Conservation (phyloP, 352 stramenopile genomes). For the Phytophthora meadii region DNA sequence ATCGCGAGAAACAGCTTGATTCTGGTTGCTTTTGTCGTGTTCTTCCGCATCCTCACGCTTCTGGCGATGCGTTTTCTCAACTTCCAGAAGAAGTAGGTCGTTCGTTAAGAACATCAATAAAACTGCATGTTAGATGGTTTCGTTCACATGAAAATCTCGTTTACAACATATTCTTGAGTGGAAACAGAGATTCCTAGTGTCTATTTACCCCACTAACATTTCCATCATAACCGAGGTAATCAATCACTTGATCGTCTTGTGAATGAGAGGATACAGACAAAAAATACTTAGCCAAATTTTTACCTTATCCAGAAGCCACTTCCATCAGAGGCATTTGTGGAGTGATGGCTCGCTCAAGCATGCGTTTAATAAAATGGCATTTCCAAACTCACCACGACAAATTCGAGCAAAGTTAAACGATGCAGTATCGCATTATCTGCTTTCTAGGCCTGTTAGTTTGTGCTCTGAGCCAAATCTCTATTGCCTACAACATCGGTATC, state of each 20-base stretch:
- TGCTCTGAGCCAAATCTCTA: slow-evolving; percentile 1
- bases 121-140: too few relatives aligned
- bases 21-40: not conserved
- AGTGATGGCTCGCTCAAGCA: not conserved
- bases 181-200: too few relatives aligned
- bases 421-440: not conserved
- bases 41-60: slow-evolving; percentile 6
- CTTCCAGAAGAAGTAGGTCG: slow-evolving; percentile 19
- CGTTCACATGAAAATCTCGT: too few relatives aligned
- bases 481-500: slow-evolving; percentile 53
- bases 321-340: not conserved
- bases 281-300: too few relatives aligned
- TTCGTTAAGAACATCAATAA: not conserved
- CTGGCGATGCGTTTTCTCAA: slow-evolving; percentile 25
- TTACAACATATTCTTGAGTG: too few relatives aligned
- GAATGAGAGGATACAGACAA: too few relatives aligned
- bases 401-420: not conserved
- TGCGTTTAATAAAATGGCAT: not conserved
- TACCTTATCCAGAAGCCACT: not conserved
- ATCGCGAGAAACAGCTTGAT: slow-evolving; percentile 19
- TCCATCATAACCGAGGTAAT: too few relatives aligned
- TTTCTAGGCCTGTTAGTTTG: not conserved
- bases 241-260: too few relatives aligned
- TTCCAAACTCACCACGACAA: not conserved
- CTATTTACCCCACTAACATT: too few relatives aligned